A percentile compares a stretch with the other conserved stretches of the same genome.
These are phyloP conservation scores for Ambrosia artemisiifolia DNA, from an alignment of 129 eudicot genomes.

Conservation along the genomic window DNA sequence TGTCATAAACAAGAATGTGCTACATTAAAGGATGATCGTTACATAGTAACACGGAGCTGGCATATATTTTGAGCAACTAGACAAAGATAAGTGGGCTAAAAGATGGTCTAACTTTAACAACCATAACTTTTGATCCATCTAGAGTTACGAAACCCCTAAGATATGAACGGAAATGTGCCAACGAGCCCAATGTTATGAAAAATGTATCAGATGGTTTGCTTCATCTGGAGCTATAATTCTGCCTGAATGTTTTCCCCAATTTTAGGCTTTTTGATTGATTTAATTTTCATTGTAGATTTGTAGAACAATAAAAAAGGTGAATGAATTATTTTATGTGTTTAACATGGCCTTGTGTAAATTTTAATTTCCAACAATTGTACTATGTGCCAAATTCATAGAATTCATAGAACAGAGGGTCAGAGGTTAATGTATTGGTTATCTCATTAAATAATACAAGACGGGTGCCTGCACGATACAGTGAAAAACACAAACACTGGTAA, in stretches of 20 bases:
- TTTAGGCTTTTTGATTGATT: background rate
- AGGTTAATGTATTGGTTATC: no score
- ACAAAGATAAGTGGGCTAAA: background rate
- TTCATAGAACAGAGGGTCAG: no score
- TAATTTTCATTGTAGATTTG: background rate
- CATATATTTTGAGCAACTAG: background rate
- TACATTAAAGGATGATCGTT: background rate
- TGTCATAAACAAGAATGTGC: slow-evolving; percentile 30
- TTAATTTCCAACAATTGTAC: background rate
- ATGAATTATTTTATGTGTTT: background rate
- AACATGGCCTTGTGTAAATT: background rate
- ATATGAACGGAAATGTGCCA: background rate
- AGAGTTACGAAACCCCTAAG: background rate
- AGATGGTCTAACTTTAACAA: background rate
- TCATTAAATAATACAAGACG: no score
- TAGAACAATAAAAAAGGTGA: background rate
- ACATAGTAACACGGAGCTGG: background rate
- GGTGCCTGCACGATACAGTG: no score
- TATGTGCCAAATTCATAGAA: background rate
- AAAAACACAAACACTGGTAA: no score
- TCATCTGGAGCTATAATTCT: no score
- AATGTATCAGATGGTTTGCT: background rate
- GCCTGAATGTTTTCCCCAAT: no score
- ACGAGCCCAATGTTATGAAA: background rate
- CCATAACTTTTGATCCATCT: background rate